phyloP scores from a whole-genome alignment of 2,329 filamentous ascomycete genomes.

The Pseudophaeomoniella oleicola region DNA sequence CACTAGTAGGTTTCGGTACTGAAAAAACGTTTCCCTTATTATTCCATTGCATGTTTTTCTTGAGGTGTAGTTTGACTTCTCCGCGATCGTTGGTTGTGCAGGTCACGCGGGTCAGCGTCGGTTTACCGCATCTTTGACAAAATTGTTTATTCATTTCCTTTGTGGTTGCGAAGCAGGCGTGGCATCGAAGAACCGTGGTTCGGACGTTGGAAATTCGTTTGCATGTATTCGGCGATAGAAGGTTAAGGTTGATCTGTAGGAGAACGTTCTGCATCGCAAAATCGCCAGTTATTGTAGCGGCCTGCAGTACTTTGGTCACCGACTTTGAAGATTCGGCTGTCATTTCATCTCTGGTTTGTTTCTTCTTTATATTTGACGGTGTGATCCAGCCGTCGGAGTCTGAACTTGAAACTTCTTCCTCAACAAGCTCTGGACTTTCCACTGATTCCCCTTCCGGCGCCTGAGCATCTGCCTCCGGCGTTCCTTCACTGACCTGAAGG shows the following conservation, averaged over 20 bases:
- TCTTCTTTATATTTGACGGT: conserved; percentile 75
- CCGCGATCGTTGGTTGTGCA: conserved; percentile 74
- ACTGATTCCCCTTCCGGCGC: conserved; percentile 18
- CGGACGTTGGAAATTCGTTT: conserved; percentile 72
- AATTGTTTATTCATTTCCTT: conserved; percentile 83
- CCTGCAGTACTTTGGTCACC: conserved; percentile 56
- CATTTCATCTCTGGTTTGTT: conserved; percentile 53
- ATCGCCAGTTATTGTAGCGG: conserved; percentile 86
- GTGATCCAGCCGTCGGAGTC: conserved; percentile 78
- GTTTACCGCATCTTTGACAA: conserved; percentile 78
- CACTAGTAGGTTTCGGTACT: conserved; percentile 77
- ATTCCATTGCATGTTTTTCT: conserved; percentile 94
- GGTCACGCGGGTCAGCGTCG: conserved; percentile 68
- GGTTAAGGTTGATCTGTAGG: conserved; percentile 83
- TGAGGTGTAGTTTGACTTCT: conserved; percentile 72
- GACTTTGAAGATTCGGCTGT: conserved; percentile 30
- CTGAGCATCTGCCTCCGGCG: not conserved
- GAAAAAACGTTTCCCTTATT: conserved; percentile 84
- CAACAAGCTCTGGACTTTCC: conserved; percentile 13
- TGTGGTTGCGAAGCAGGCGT: conserved; percentile 77
- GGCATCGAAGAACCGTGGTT: conserved; percentile 82
- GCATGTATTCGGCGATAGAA: conserved; percentile 59
- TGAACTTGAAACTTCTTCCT: conserved; percentile 14
- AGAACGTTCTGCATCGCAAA: conserved; percentile 97
- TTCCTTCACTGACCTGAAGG: not conserved